phyloP scores from a whole-genome alignment of 257 asterid genomes.

The Verbena officinalis region DNA sequence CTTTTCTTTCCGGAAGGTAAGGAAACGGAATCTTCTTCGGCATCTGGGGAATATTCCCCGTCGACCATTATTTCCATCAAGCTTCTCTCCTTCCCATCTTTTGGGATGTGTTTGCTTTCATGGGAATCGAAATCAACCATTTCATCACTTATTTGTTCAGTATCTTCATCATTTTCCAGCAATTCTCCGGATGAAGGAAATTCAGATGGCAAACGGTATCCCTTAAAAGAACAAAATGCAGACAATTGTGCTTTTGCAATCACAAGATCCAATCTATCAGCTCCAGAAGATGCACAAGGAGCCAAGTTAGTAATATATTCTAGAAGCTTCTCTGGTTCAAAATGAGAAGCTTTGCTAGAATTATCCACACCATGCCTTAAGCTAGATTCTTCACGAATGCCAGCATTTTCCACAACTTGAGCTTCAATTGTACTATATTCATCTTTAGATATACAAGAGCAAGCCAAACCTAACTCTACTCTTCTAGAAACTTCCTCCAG shows the following conservation, averaged over 20 bases:
- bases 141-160: conserved; percentile 33
- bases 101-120: conserved; percentile 46
- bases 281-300: conserved; percentile 49
- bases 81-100: conserved; percentile 67
- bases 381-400: conserved; percentile 81
- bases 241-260: conserved; percentile 73
- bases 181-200: conserved; percentile 52
- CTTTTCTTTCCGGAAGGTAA: conserved; percentile 53
- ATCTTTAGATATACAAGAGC: conserved; percentile 69
- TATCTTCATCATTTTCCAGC: conserved; percentile 46
- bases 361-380: conserved; percentile 69
- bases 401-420: conserved; percentile 79
- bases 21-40: conserved; percentile 45
- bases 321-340: conserved; percentile 72
- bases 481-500: conserved; percentile 86
- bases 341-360: conserved; percentile 52
- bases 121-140: conserved; percentile 30
- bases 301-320: conserved; percentile 61
- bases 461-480: conserved; percentile 75
- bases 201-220: conserved; percentile 50
- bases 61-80: conserved; percentile 62
- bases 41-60: conserved; percentile 47
- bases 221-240: conserved; percentile 70
- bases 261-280: conserved; percentile 65
- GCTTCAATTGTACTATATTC: conserved; percentile 49